Evolutionary conservation across 208 protist species (phyloP), one percentile per base, ranked within the genome.

Genomic region (Strigomonas culicis): DNA sequence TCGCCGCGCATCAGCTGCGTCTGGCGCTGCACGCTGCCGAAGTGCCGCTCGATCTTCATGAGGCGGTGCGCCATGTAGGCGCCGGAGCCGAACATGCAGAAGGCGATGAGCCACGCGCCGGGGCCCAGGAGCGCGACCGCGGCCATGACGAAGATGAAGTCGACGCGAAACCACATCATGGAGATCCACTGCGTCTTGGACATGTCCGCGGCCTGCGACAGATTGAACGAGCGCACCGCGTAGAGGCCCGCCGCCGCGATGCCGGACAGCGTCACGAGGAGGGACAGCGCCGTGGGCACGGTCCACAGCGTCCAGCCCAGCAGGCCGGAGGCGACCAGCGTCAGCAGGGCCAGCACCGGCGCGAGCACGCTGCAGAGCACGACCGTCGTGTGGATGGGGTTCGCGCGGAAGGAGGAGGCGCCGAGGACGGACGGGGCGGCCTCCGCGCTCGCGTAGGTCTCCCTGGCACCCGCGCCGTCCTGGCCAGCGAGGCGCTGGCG

Each of bases 131-230:
- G 58, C 11, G 82, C 82, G 27, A 88, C 83, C 15, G 60, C 74
- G 56, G 72, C 76, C 68, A 89, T 79, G 36, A 93, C 32, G 59
- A 78, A 86, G 63, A 90, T 83, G 41, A 84, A 82, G 66, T 93
- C 87, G 2, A 93, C 68, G 17, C 87, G 80, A 59, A 93, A 85
- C 87, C 87, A 93, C 87, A 88, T 93, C 74, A 93, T 77, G 21
- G 71, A 21, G 31, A 93, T 74, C 84, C 87, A 93, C 56, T 87
- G 69, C 52, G 80, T 74, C 41, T 80, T 80, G 47, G 63, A 84
- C 2, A 90, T 78, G 15, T 93, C 81, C 10, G 60, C 52, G 27
- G 79, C 59, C 32, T 68, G 53, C 21, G 44, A 34, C 28, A 79
- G 25, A n/a, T 71, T 63, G 34, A 75, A 70, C 31, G 70, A 63